Conservation (phyloP, 2,329 filamentous ascomycete species). For the Fusarium oligoseptatum region DNA sequence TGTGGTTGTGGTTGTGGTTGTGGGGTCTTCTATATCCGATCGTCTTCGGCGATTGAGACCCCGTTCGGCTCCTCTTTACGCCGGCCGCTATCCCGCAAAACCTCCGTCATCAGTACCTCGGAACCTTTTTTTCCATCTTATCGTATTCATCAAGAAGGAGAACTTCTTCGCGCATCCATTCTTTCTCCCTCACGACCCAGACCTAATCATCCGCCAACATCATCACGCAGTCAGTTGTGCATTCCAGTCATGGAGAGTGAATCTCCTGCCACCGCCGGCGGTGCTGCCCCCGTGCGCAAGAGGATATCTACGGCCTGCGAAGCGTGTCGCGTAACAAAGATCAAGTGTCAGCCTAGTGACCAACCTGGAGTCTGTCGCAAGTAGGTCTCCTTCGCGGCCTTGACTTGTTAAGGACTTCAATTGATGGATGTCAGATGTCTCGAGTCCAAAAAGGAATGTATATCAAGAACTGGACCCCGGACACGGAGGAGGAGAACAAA, state of each 20-base stretch:
- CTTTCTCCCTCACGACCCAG: neutral
- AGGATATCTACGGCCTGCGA: constrained; percentile 63
- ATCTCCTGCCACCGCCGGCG: constrained; percentile 24
- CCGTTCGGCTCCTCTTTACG: constrained; percentile 32
- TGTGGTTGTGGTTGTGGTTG: neutral
- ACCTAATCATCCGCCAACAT: neutral
- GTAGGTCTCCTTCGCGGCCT: constrained; percentile 49
- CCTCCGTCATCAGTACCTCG: neutral
- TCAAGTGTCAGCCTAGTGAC: constrained; percentile 64
- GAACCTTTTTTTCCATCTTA: neutral
- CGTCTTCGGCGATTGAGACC: constrained; percentile 27
- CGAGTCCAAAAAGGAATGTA: constrained; percentile 66
- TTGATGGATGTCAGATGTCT: constrained; percentile 58
- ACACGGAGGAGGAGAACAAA: constrained; percentile 62
- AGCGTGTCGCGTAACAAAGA: constrained; percentile 66
- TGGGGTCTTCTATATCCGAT: constrained; percentile 28
- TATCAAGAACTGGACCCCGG: constrained; percentile 64
- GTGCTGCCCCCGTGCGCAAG: constrained; percentile 35
- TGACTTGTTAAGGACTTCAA: neutral
- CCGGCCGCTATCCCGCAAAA: constrained; percentile 16
- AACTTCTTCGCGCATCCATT: neutral
- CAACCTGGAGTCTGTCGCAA: constrained; percentile 65
- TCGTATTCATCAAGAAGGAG: neutral
- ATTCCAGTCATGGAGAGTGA: neutral
- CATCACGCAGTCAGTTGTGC: neutral